Evolutionary conservation across 139 green algal genomes (phyloP).

Genomic region (Yamagishiella unicocca): DNA sequence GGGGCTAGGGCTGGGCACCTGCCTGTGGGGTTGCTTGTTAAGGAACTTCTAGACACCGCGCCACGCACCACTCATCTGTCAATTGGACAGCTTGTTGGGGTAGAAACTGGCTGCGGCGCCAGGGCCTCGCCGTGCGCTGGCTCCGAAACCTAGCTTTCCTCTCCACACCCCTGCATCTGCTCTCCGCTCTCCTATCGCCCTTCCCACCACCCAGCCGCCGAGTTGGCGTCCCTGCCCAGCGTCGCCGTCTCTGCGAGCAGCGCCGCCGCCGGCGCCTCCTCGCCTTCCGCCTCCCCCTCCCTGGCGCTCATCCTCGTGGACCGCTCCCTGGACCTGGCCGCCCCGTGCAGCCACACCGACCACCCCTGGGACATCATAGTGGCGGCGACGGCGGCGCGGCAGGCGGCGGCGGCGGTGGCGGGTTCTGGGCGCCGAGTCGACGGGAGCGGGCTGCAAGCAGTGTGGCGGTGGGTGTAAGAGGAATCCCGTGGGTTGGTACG

Average conservation of each 20-base stretch:
- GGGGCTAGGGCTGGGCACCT: too few relatives aligned
- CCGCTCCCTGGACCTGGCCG: conserved; percentile 68
- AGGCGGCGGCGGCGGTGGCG: not conserved
- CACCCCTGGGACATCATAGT: conserved; percentile 60
- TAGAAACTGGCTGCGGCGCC: too few relatives aligned
- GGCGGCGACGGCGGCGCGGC: conserved; percentile 21
- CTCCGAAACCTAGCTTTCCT: too few relatives aligned
- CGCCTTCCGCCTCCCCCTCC: not conserved
- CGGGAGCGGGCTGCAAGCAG: not conserved
- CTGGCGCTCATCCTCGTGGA: conserved; percentile 50
- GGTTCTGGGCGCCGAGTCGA: not conserved
- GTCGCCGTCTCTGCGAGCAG: not conserved
- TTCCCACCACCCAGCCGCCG: not conserved
- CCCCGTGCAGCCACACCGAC: conserved; percentile 53
- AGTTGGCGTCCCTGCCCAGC: conserved; percentile 23
- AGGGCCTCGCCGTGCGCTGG: too few relatives aligned
- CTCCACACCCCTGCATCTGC: too few relatives aligned
- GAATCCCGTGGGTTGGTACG: too few relatives aligned
- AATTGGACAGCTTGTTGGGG: too few relatives aligned
- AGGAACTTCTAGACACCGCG: too few relatives aligned
- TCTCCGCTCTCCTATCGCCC: too few relatives aligned
- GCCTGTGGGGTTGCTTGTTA: too few relatives aligned
- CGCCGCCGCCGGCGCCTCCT: too few relatives aligned
- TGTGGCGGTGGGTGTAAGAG: conserved; percentile 2
- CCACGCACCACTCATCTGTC: too few relatives aligned